phyloP scores from a whole-genome alignment of 805 yeast genomes.

The Wickerhamomyces chaumierensis region DNA sequence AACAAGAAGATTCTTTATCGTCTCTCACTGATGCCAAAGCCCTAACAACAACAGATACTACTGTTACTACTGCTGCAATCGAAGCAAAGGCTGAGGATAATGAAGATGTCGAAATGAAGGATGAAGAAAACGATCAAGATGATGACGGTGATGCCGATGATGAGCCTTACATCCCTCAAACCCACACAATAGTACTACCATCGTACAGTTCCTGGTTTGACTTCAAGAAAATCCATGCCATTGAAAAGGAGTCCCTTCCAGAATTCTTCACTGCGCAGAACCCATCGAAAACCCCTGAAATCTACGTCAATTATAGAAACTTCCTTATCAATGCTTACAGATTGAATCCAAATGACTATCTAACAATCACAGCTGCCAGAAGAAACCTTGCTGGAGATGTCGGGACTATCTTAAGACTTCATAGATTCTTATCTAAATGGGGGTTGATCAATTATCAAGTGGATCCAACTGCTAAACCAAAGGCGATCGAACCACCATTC shows the following conservation, averaged over 20 bases:
- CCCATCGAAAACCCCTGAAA: slow-evolving; percentile 68
- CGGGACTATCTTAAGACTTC: slow-evolving; percentile 76
- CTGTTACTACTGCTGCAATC: not conserved
- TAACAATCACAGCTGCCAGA: slow-evolving; percentile 84
- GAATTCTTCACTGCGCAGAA: slow-evolving; percentile 74
- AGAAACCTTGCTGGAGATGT: slow-evolving; percentile 89
- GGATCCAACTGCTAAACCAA: slow-evolving; percentile 64
- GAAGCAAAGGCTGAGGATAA: not conserved
- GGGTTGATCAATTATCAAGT: slow-evolving; percentile 91
- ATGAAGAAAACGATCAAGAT: slow-evolving; percentile 7
- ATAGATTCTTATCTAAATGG: slow-evolving; percentile 79
- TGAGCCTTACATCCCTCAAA: slow-evolving; percentile 35
- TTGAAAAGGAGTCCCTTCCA: slow-evolving; percentile 77
- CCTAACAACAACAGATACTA: too few relatives aligned
- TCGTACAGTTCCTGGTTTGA: slow-evolving; percentile 85
- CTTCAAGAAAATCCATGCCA: slow-evolving; percentile 56
- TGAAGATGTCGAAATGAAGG: slow-evolving; percentile 3
- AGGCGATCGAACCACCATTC: slow-evolving; percentile 57
- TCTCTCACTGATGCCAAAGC: too few relatives aligned
- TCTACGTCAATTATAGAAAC: slow-evolving; percentile 73
- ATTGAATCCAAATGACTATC: slow-evolving; percentile 78
- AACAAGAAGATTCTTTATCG: too few relatives aligned
- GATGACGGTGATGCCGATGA: slow-evolving; percentile 4
- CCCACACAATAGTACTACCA: slow-evolving; percentile 78
- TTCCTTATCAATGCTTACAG: slow-evolving; percentile 85